Conservation (phyloP, 2,329 filamentous ascomycete genomes). For the Thelonectria olida region DNA sequence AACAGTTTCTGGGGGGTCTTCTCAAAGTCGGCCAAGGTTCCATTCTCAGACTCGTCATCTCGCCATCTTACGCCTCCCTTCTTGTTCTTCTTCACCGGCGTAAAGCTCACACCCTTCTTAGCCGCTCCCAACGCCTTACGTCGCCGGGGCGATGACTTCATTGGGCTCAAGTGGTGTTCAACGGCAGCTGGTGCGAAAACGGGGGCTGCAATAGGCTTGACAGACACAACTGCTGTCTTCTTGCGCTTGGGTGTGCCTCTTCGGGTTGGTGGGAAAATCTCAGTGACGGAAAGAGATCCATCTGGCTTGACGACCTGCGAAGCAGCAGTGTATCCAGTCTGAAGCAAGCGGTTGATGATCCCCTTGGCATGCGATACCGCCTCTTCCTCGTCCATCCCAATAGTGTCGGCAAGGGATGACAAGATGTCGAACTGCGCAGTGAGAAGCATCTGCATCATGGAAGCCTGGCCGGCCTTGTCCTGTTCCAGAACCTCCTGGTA, state of each 20-base stretch:
- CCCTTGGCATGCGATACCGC: constrained; percentile 82
- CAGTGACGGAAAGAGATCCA: constrained; percentile 67
- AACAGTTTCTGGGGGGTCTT: constrained; percentile 80
- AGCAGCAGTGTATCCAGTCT: constrained; percentile 76
- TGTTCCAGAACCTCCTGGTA: constrained; percentile 82
- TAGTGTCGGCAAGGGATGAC: constrained; percentile 81
- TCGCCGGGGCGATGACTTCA: constrained; percentile 82
- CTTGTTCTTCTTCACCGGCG: constrained; percentile 79
- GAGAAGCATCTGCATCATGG: constrained; percentile 82
- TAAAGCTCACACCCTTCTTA: constrained; percentile 81
- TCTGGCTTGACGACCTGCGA: constrained; percentile 93
- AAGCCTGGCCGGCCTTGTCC: constrained; percentile 82
- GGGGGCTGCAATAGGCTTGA: constrained; percentile 57
- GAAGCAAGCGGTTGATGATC: constrained; percentile 80
- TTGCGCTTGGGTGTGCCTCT: constrained; percentile 82
- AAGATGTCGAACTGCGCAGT: constrained; percentile 94
- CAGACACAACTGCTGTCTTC: constrained; percentile 55
- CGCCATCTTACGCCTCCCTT: constrained; percentile 91
- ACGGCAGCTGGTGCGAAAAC: constrained; percentile 48
- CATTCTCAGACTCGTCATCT: constrained; percentile 86
- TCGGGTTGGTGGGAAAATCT: constrained; percentile 76
- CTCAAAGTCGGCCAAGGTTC: constrained; percentile 87
- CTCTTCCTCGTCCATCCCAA: constrained; percentile 83
- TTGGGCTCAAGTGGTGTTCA: constrained; percentile 57
- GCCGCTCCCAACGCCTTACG: constrained; percentile 69